A percentile compares a stretch with the other conserved stretches of the same genome.
Conservation (phyloP, 257 asterid species). For the Dorcoceras hygrometricum region DNA sequence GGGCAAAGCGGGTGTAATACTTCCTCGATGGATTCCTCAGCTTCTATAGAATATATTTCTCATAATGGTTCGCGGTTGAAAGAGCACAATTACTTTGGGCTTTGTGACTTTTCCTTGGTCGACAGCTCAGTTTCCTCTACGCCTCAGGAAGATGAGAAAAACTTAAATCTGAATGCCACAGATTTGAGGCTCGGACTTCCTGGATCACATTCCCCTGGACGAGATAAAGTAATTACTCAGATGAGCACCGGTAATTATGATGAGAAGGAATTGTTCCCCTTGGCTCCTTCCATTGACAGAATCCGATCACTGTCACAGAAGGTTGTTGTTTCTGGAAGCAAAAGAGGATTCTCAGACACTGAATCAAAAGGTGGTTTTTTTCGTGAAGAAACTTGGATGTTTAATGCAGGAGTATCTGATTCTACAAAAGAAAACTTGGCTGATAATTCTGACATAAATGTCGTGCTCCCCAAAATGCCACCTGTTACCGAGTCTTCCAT, state of each 20-base stretch:
- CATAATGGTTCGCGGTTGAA: constrained; percentile 39
- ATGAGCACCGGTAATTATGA: constrained; percentile 43
- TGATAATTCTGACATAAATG: constrained; percentile 36
- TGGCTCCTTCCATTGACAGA: constrained; percentile 61
- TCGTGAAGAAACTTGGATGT: constrained; percentile 66
- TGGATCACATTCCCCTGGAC: constrained; percentile 78
- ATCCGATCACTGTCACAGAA: constrained; percentile 47
- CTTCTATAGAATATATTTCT: constrained; percentile 43
- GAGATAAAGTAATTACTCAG: constrained; percentile 40
- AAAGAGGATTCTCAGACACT: constrained; percentile 73
- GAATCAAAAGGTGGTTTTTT: constrained; percentile 37
- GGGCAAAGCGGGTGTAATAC: constrained; percentile 46
- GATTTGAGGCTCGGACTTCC: constrained; percentile 91
- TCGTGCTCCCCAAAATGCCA: constrained; percentile 32
- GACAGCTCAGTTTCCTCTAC: constrained; percentile 51
- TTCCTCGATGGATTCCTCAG: constrained; percentile 50
- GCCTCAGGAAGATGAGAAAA: constrained; percentile 41
- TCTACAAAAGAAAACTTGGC: constrained; percentile 39
- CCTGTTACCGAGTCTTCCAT: constrained; percentile 32
- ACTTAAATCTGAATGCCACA: constrained; percentile 67
- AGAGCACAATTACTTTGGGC: constrained; percentile 71
- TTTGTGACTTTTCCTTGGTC: constrained; percentile 67
- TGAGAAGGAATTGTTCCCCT: constrained; percentile 71
- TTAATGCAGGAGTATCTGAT: constrained; percentile 42
- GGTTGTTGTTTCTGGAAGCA: constrained; percentile 59